Base-by-base conservation (phyloP, 2,329 filamentous ascomycete species). In the Fusarium newnesense region DNA sequence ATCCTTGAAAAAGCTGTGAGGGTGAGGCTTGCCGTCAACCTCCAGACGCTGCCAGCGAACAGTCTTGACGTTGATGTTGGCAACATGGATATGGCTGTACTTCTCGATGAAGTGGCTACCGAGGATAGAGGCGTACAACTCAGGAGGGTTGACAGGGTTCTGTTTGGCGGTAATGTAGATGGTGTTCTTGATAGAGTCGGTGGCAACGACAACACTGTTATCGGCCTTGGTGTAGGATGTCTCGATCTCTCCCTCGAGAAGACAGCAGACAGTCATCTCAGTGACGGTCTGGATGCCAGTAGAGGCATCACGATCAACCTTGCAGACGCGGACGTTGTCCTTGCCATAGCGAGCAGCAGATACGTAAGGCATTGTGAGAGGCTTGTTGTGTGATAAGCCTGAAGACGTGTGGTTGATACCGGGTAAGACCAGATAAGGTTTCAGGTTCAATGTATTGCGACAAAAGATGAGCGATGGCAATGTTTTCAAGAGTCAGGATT, bases 281-380 rank as follows among this genome's bases (percentile, higher is more conserved):
- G 93, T 93, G 76, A 98, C 94, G 12, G 92, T 93, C 83, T 99
- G 96, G 28, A 90, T 87, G 64, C 93, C 93, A 24, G 93, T 92
- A 78, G 90, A 86, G 80, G 90, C 86, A 82, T 98, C 91, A 78
- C 91, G 91, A 80, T 97, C 88, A 79, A 98, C 95, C 85, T 99
- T 99, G 90, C 93, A 97, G 79, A 99, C 91, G 80, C 96, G 95
- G 88, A 99, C 93, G 86, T 99, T 98, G 90, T 98, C 96, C 90
- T 99, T 96, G 85, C 93, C 93, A 82, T 95, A 96, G 81, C 92
- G 91, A 78, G 93, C 93, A 78, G 89, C 85, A 68, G 88, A 85
- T 69, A 92, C 83, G 76, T 82, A 81, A 73, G 89, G 83, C 89
- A 91, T 91, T 52, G 47, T 75, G 71, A 62, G 60, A 30, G 57